Conservation (phyloP, 1,139 yeast genomes). For the Lizanozyma gosingica region DNA sequence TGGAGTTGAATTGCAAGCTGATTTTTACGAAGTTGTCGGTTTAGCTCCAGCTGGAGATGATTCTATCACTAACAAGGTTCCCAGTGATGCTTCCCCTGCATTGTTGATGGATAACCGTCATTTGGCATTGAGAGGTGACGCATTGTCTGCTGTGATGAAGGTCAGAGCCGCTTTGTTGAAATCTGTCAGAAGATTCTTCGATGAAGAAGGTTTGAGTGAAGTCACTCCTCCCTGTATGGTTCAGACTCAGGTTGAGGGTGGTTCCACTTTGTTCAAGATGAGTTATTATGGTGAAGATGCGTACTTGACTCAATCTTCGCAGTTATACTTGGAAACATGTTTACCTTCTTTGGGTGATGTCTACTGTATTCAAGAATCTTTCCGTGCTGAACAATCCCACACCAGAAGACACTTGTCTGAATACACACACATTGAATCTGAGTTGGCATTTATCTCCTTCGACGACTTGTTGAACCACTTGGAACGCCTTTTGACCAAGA, state of each 20-base stretch:
- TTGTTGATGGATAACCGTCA: constrained; percentile 91
- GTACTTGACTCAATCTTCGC: constrained; percentile 92
- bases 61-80: constrained; percentile 87
- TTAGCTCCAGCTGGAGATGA: constrained; percentile 96
- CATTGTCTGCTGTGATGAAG: constrained; percentile 88
- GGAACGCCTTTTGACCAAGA: constrained; percentile 65
- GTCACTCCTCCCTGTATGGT: constrained; percentile 99
- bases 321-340: constrained; percentile 92
- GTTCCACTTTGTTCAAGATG: constrained; percentile 87
- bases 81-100: constrained; percentile 91
- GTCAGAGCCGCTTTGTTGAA: constrained; percentile 78
- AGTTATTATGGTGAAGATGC: constrained; percentile 98
- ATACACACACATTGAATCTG: constrained; percentile 95
- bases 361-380: constrained; percentile 94
- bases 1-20: constrained; percentile 88
- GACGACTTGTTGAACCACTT: constrained; percentile 82
- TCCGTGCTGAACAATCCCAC: constrained; percentile 98
- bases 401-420: constrained; percentile 97
- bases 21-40: constrained; percentile 81
- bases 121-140: constrained; percentile 89
- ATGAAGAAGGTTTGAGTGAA: constrained; percentile 71
- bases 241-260: constrained; percentile 99
- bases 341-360: constrained; percentile 96
- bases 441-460: constrained; percentile 76
- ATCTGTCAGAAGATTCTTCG: constrained; percentile 68